phyloP scores from a whole-genome alignment of 1,284 basidiomycete species.

The Ustilago cynodontis region DNA sequence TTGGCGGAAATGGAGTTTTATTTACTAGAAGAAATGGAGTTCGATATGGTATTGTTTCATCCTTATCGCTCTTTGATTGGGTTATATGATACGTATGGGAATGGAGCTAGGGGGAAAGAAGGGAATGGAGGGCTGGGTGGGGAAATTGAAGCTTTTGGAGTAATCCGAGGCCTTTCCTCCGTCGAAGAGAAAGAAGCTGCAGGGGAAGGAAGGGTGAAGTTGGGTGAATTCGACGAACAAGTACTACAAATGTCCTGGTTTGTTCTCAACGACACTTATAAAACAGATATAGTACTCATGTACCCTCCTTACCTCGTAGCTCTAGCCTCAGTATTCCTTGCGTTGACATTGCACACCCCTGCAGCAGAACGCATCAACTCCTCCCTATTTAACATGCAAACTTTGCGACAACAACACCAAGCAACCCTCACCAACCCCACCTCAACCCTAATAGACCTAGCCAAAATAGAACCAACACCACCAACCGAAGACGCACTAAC shows the following conservation, averaged over 20 bases:
- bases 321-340: slow-evolving; percentile 86
- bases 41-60: slow-evolving; percentile 92
- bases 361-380: slow-evolving; percentile 31
- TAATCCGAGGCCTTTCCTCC: slow-evolving; percentile 9
- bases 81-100: slow-evolving; percentile 75
- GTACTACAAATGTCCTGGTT: slow-evolving; percentile 76
- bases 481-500: slow-evolving; percentile 74
- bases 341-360: slow-evolving; percentile 52
- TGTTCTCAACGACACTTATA: slow-evolving; percentile 94
- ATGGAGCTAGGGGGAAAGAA: background rate
- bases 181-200: slow-evolving; percentile 15
- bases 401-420: slow-evolving; percentile 60
- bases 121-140: slow-evolving; percentile 5
- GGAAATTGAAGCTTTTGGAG: slow-evolving; percentile 26
- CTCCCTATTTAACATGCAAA: slow-evolving; percentile 14
- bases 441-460: background rate
- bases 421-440: slow-evolving; percentile 17
- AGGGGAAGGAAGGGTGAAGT: slow-evolving; percentile 16
- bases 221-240: slow-evolving; percentile 72
- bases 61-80: slow-evolving; percentile 88
- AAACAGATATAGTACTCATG: slow-evolving; percentile 87
- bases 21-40: slow-evolving; percentile 93
- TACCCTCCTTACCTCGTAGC: slow-evolving; percentile 95
- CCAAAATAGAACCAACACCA: slow-evolving; percentile 62
- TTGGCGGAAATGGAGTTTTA: slow-evolving; percentile 99